Base-by-base conservation (phyloP, 2,329 filamentous ascomycete genomes). In the Aspergillus caelatus region DNA sequence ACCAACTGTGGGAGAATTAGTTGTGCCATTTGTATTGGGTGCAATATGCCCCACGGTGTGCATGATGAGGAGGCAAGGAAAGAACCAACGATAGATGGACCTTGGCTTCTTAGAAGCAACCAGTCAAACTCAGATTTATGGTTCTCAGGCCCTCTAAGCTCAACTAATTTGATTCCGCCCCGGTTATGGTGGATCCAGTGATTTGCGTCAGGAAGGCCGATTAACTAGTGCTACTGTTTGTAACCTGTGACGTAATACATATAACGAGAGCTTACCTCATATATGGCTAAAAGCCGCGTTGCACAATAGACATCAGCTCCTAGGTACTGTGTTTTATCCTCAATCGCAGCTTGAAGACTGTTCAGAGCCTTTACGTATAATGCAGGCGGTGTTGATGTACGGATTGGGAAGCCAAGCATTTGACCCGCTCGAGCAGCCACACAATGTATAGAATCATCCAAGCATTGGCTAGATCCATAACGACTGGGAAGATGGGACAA, bases 181-280 rank as follows among this genome's bases (percentile, higher is more conserved):
- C 56, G 21, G 26, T 58, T 50, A 11, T 58, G 56, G 21, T 58
- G 56, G 39, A 58, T 23, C 56, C 56, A 58, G 16, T 58, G 56
- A 19, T 58, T 58, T 9, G 26, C 26, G 26, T 58, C 39, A 1
- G 36, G 36, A 14, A 58, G 39, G 32, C 56, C 56, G 0, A 58
- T 26, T 32, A 58, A 26, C 39, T 58, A 50, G 14, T 50, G 21
- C 4, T 16, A 7, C 23, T 26, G 46, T 12, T 26, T 2, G 19
- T 30, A 26, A 14, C 0, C 8, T 9, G 23, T 19, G 36, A 16
- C 16, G 36, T 19, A 19, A 8, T 2, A 39, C 16, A 16, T 3
- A 39, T 39, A 19, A 39, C 2, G 26, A 32, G 12, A 6, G 28
- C 48, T 21, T 50, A 58, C 57, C 57, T 58, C 57, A 3, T 50